Conservation (phyloP, 106 monocot genomes). For the Hemerocallis citrina region DNA sequence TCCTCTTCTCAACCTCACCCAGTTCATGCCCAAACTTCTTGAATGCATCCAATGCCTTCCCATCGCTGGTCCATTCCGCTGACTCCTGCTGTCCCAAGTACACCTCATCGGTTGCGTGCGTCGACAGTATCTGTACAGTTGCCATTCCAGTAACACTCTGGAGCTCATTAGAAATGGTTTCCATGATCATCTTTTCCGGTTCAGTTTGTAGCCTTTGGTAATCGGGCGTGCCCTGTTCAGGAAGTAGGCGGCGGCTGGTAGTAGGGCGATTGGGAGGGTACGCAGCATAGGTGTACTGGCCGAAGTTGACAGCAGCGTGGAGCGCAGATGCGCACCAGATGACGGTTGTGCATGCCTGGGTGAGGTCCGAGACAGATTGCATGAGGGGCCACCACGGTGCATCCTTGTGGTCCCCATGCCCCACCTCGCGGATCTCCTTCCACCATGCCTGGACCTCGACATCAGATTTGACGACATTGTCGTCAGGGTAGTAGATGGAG, state of each 20-base stretch:
- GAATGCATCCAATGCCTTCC: conserved; percentile 37
- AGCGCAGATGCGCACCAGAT: conserved; percentile 81
- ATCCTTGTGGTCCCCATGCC: conserved; percentile 75
- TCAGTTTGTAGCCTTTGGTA: conserved; percentile 35
- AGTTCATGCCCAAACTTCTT: conserved; percentile 24
- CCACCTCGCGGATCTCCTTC: conserved; percentile 55
- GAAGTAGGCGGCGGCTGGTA: conserved; percentile 57
- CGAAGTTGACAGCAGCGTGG: conserved; percentile 86
- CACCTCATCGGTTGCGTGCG: conserved; percentile 68
- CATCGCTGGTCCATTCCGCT: conserved; percentile 57
- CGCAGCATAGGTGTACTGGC: conserved; percentile 70
- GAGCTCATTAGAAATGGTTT: conserved; percentile 37
- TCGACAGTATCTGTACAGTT: conserved; percentile 57
- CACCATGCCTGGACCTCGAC: conserved; percentile 64
- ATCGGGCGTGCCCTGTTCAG: conserved; percentile 30
- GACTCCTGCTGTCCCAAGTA: conserved; percentile 56
- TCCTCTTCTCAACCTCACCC: conserved; percentile 23
- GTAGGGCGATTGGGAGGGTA: conserved; percentile 72
- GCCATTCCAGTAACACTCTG: conserved; percentile 46
- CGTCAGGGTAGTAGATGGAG: conserved; percentile 53
- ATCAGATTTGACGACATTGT: conserved; percentile 7
- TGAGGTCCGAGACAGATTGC: conserved; percentile 29
- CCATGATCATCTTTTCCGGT: conserved; percentile 40
- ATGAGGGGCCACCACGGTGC: conserved; percentile 77
- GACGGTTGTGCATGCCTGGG: conserved; percentile 38